Conservation (phyloP, 164 flowering plant genomes). For the Hamamelis virginiana region DNA sequence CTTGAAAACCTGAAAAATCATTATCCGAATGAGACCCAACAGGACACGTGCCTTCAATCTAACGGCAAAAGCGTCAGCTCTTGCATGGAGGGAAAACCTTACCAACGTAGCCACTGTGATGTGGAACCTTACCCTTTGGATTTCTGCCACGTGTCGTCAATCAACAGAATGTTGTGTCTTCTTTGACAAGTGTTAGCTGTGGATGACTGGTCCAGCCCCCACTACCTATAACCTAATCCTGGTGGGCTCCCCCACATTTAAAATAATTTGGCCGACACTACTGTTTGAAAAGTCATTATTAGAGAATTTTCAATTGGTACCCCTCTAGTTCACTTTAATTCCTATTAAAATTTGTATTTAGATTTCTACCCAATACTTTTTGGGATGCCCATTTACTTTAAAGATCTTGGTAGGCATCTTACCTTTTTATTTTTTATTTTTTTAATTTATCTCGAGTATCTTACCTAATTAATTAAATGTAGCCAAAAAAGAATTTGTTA, state of each 20-base stretch:
- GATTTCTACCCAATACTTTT: no score
- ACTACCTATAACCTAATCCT: constrained; percentile 1
- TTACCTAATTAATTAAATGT: no score
- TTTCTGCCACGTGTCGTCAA: constrained; percentile 8
- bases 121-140: neutral
- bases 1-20: constrained; percentile 2
- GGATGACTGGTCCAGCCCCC: constrained; percentile 10
- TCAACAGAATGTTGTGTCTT: neutral
- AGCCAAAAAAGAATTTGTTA: no score
- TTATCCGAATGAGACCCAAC: constrained; percentile 6
- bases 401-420: no score
- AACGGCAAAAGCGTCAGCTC: constrained; percentile 5
- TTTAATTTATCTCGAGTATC: no score
- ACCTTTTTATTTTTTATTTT: no score
- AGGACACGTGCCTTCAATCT: constrained; percentile 30
- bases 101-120: constrained; percentile 8
- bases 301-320: neutral
- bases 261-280: constrained; percentile 25
- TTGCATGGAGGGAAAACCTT: constrained; percentile 18
- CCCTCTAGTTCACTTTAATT: neutral
- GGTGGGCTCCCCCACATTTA: constrained; percentile 13
- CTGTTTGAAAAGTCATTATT: neutral
- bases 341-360: neutral
- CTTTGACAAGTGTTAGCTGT: constrained; percentile 10
- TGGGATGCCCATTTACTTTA: no score